Conservation (phyloP, 1,284 basidiomycete species). For the Takashimella tepidaria region DNA sequence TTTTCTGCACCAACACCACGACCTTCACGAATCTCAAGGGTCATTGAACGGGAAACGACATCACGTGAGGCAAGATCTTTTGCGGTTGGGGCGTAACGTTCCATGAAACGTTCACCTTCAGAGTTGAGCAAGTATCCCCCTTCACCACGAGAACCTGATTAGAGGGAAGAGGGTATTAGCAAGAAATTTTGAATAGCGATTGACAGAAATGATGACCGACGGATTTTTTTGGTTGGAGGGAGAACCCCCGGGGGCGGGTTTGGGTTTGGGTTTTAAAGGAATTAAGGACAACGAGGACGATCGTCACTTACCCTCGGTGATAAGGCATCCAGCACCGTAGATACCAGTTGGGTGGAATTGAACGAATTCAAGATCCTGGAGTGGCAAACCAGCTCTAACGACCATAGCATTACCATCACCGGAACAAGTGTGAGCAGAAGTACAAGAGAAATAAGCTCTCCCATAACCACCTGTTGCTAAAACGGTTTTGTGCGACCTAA, state of each 20-base stretch:
- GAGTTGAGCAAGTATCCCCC: constrained; percentile 98
- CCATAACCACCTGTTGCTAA: constrained; percentile 98
- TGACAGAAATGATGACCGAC: no score
- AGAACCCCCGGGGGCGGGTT: no score
- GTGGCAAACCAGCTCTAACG: constrained; percentile 87
- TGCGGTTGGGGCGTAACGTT: constrained; percentile 97
- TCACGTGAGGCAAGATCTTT: constrained; percentile 99
- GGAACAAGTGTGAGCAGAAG: constrained; percentile 97
- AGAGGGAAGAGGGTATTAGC: no score
- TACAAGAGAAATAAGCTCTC: constrained; percentile 98
- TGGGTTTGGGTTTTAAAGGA: no score
- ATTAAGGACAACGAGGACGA: neutral
- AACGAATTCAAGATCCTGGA: constrained; percentile 98
- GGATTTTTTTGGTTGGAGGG: no score
- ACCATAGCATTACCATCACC: constrained; percentile 99
- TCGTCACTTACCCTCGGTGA: constrained; percentile 74
- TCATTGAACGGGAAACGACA: constrained; percentile 99
- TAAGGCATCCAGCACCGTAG: constrained; percentile 97
- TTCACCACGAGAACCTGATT: constrained; percentile 97
- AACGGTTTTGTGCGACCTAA: constrained; percentile 97
- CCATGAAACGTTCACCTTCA: constrained; percentile 99
- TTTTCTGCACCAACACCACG: constrained; percentile 98
- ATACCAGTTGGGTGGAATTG: constrained; percentile 99
- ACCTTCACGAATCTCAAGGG: constrained; percentile 96
- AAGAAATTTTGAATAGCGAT: no score